Base-by-base conservation (phyloP, 768 basidiomycete genomes). In the Pleurotus eryngii region DNA sequence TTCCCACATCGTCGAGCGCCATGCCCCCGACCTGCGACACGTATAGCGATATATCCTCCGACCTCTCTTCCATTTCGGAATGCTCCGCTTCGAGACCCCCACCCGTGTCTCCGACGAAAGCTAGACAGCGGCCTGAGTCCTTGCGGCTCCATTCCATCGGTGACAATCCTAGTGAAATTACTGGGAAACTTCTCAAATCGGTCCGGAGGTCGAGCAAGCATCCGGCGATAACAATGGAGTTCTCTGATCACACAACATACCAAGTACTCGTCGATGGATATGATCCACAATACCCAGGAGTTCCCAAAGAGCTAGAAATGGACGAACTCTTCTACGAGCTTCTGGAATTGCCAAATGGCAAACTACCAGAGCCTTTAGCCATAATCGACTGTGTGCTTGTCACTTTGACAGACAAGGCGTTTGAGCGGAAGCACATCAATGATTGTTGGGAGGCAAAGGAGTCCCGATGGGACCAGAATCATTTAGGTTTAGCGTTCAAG, bases 231-330 rank as follows among this genome's bases (percentile, higher is more conserved):
- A 79, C 78, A n/a, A 68, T 82, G 38, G 68, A 74, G 54, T 82
- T 81, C 58, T 59, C 72, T 39, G 81, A 81, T 62, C 62, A 70
- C 12, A 74, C 75, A 3, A 60, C 68, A 15, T 76, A 74, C 56
- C 80, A 81, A 63, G 68, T 87, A 50, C 78, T 78, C n/a, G 78
- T 87, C 38, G 84, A 85, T 49, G 85, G 85, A 2, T 86, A 87
- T 66, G 72, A 84, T 60, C 85, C 85, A 1, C 58, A 69, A 12
- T 74, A 80, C 63, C 79, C 71, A 35, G 84, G 85, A 50, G 66
- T 86, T 43, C 84, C 85, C 8, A 86, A 85, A 68, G 72, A 71
- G 42, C 74, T 86, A 49, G 85, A 86, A 70, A 83, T 78, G 75
- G 72, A 77, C 18, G 67, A 73, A 0, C 66, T 80, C 47, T 72